These are phyloP conservation scores for Hemileccinum impolitum DNA, from an alignment of 768 basidiomycete genomes.

Conservation along the genomic window DNA sequence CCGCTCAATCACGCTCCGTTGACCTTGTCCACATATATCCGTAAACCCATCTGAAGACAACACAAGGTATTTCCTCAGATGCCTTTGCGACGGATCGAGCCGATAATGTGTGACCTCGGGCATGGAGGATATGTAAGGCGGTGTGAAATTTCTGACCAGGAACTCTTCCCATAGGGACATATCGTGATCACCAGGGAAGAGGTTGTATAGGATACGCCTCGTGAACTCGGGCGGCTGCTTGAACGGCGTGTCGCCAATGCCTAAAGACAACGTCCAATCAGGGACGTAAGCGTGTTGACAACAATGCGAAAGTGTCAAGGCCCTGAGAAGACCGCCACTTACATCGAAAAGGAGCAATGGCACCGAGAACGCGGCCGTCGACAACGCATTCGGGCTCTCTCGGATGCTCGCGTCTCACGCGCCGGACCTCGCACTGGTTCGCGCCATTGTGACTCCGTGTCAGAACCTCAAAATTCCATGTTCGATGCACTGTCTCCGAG, in stretches of 20 bases:
- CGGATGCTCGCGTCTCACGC: conserved; percentile 63
- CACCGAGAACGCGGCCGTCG: conserved; percentile 68
- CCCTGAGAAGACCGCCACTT: conserved; percentile 29
- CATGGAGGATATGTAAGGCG: conserved; percentile 62
- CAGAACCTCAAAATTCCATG: conserved; percentile 59
- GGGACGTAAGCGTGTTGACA: conserved; percentile 4
- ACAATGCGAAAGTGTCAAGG: conserved; percentile 13
- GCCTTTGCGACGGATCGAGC: conserved; percentile 31
- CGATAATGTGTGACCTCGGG: conserved; percentile 62
- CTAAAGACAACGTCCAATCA: conserved; percentile 29
- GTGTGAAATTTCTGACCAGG: conserved; percentile 56
- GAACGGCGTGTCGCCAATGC: conserved; percentile 68
- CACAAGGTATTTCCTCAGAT: conserved; percentile 51
- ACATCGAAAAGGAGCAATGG: conserved; percentile 77
- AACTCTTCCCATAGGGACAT: conserved; percentile 66
- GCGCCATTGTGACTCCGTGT: conserved; percentile 71
- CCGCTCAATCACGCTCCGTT: conserved; percentile 43
- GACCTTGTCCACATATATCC: conserved; percentile 53
- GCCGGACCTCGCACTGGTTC: conserved; percentile 61
- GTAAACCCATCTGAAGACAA: conserved; percentile 66
- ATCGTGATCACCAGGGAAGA: conserved; percentile 59
- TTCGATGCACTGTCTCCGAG: conserved; percentile 42
- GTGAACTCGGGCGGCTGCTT: conserved; percentile 72
- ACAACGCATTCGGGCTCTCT: conserved; percentile 65
- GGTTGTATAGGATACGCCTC: conserved; percentile 61